phyloP scores from a whole-genome alignment of 2,329 filamentous ascomycete genomes.

The Trichoderma sp. region DNA sequence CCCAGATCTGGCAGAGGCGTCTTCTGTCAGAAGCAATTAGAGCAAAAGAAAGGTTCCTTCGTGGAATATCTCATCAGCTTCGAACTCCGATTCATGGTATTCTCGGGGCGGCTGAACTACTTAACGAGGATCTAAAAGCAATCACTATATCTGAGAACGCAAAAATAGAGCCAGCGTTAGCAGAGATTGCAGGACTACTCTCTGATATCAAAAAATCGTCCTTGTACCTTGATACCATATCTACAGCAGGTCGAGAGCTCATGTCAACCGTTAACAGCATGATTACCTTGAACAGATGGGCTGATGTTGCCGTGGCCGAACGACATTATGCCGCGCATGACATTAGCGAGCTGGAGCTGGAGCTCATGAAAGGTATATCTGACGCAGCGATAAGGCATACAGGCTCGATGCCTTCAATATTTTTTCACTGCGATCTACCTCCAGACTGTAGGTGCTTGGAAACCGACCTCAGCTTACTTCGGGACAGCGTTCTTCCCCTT shows the following conservation, averaged over 20 bases:
- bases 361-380: not conserved
- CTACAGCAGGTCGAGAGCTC: slow-evolving; percentile 5
- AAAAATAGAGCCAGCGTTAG: not conserved
- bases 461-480: not conserved
- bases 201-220: not conserved
- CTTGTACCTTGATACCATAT: slow-evolving; percentile 2
- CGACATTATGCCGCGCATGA: not conserved
- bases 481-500: not conserved
- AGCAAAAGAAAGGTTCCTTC: slow-evolving; percentile 14
- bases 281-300: slow-evolving; percentile 7
- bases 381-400: not conserved
- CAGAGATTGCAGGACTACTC: not conserved
- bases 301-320: not conserved
- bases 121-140: not conserved
- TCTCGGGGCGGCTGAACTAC: not conserved
- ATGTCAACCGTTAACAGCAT: slow-evolving; percentile 12
- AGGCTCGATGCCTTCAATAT: not conserved
- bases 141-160: not conserved
- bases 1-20: slow-evolving; percentile 5
- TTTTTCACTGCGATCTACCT: not conserved
- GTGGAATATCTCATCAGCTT: slow-evolving; percentile 10
- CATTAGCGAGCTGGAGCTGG: not conserved
- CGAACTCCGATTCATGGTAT: slow-evolving; percentile 9
- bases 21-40: slow-evolving; percentile 8
- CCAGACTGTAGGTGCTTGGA: not conserved